Evolutionary conservation across 2,329 filamentous ascomycete species (phyloP), one percentile per base, ranked within the genome.

Genomic region (Fusarium begoniae): DNA sequence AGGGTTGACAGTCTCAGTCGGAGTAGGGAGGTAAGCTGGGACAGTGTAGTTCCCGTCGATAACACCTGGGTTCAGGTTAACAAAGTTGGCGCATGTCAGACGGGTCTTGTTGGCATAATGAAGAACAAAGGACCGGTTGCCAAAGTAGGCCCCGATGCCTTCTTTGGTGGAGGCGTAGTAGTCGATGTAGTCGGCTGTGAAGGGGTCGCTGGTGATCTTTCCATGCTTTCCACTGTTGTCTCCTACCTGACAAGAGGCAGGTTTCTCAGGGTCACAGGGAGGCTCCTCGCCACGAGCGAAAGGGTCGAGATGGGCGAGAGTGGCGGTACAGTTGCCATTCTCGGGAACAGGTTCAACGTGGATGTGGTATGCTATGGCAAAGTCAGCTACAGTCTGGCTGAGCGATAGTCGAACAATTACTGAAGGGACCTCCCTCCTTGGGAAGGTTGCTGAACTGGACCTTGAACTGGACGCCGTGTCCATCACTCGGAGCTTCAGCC

Each of bases 211-310:
- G 32, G 81, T 85, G 77, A 93, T 88, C 69, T 86, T 86, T 70
- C 92, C 92, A 77, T 92, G 85, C 84, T 96, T 96, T 79, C 93
- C 93, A 76, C 89, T 89, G 63, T 95, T 85, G 80, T 96, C 93
- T 73, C 94, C 93, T 17, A 93, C 89, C 82, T 96, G 90, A 84
- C 93, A 96, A 15, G 89, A 90, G 70, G 88, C 82, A 13, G 91
- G 91, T 12, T 83, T 79, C 15, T 80, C 75, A 17, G 83, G 43
- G 78, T 94, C 85, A 83, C 93, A 96, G 10, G 87, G 77, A 9
- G 90, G 85, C 4, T 82, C 82, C 78, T 94, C 90, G 72, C 90
- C 90, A 57, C 92, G 91, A 56, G 86, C 80, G 80, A 87, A 93
- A 24, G 93, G 93, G 78, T 95, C 92, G 18, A 94, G 87, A 78